Evolutionary conservation across 805 yeast species (phyloP).

Genomic region (Starmera caribaea): DNA sequence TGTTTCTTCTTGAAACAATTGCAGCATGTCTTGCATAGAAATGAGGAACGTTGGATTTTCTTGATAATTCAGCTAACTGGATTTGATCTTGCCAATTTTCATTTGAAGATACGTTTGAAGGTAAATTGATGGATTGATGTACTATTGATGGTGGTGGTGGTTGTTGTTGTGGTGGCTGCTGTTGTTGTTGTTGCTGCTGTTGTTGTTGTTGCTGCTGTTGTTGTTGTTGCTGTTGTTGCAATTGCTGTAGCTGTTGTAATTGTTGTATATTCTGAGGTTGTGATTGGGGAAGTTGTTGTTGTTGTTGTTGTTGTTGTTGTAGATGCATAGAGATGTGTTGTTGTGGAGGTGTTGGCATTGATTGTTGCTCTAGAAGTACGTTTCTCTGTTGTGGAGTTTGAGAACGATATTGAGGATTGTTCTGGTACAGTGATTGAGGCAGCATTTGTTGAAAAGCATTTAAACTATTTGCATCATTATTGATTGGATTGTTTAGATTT

Average conservation of each 20-base stretch:
- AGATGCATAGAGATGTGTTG: background rate
- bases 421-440: conserved; percentile 30
- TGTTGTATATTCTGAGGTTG: conserved; percentile 14
- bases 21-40: conserved; percentile 82
- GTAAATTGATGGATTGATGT: conserved; percentile 22
- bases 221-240: conserved; percentile 24
- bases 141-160: conserved; percentile 8
- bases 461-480: conserved; percentile 7
- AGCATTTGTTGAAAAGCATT: conserved; percentile 24
- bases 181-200: conserved; percentile 10
- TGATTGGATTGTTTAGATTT: conserved; percentile 9
- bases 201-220: conserved; percentile 23
- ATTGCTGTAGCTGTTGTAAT: conserved; percentile 22
- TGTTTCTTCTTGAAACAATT: conserved; percentile 38
- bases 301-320: background rate
- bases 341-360: conserved; percentile 3
- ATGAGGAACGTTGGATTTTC: conserved; percentile 62
- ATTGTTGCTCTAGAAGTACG: background rate
- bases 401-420: conserved; percentile 23
- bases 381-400: conserved; percentile 21
- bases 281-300: conserved; percentile 7
- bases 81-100: conserved; percentile 72
- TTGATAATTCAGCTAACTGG: conserved; percentile 61
- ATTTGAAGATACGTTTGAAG: conserved; percentile 25
- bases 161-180: conserved; percentile 7